phyloP scores from a whole-genome alignment of 2,329 filamentous ascomycete species.

The Lachnellula occidentalis region DNA sequence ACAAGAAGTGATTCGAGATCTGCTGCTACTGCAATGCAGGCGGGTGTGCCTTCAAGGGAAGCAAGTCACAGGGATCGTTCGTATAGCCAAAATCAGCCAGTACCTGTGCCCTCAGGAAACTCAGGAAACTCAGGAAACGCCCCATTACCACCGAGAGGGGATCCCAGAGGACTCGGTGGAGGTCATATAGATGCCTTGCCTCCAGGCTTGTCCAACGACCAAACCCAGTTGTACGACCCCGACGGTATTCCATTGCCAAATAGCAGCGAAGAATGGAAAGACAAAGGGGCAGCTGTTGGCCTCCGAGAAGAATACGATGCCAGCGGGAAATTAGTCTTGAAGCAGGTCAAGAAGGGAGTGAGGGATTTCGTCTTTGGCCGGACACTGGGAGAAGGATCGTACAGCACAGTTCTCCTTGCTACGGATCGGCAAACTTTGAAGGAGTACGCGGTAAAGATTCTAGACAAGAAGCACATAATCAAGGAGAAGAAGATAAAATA shows the following conservation, averaged over 20 bases:
- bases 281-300: conserved; percentile 82
- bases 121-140: conserved; percentile 50
- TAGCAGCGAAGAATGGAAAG: conserved; percentile 91
- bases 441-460: conserved; percentile 96
- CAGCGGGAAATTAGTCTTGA: conserved; percentile 73
- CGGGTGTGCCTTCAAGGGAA: conserved; percentile 60
- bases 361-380: conserved; percentile 93
- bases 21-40: conserved; percentile 51
- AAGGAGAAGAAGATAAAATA: conserved; percentile 99
- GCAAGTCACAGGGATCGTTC: conserved; percentile 62
- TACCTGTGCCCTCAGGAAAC: conserved; percentile 40
- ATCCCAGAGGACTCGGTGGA: conserved; percentile 63
- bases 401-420: conserved; percentile 90
- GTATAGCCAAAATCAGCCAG: conserved; percentile 55
- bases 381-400: conserved; percentile 90
- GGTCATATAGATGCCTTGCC: conserved; percentile 38
- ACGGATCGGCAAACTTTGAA: conserved; percentile 91
- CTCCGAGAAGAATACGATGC: conserved; percentile 79
- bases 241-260: conserved; percentile 50
- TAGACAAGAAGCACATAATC: conserved; percentile 98
- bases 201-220: conserved; percentile 25
- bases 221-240: conserved; percentile 43
- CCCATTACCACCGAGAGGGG: conserved; percentile 66
- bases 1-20: conserved; percentile 59
- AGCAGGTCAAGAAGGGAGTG: conserved; percentile 92